Evolutionary conservation across 106 monocot genomes (phyloP).

Genomic region (Dioscorea zingiberensis): DNA sequence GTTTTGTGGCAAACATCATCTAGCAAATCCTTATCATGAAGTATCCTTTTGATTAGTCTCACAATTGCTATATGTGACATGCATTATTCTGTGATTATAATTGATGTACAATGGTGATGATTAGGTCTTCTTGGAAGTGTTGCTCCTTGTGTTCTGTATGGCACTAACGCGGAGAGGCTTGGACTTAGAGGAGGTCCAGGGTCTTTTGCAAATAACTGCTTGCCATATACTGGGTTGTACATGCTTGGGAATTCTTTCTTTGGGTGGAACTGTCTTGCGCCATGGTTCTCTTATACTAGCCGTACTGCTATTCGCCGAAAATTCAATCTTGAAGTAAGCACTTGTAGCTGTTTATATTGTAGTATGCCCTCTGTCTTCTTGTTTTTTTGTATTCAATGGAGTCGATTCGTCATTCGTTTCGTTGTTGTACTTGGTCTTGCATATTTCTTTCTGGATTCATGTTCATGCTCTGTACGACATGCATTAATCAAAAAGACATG

Average conservation of each 20-base stretch:
- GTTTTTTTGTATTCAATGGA: no score
- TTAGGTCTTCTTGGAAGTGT: constrained; percentile 72
- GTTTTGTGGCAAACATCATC: no score
- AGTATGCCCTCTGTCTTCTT: no score
- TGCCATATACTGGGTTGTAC: constrained; percentile 64
- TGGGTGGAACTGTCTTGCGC: constrained; percentile 77
- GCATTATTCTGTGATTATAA: background rate
- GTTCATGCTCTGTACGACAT: no score
- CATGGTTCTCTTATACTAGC: constrained; percentile 52
- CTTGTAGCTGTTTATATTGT: background rate
- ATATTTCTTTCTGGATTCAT: no score
- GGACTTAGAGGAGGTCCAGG: constrained; percentile 33
- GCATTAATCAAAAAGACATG: no score
- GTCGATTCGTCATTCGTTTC: no score
- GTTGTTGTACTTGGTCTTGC: no score
- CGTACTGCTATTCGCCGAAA: constrained; percentile 63
- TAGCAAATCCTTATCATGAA: no score
- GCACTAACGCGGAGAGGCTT: constrained; percentile 68
- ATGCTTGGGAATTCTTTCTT: constrained; percentile 54
- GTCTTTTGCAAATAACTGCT: constrained; percentile 62
- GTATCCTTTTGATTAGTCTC: background rate
- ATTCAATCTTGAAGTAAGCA: constrained; percentile 73
- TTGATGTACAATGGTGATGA: background rate
- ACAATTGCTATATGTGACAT: background rate
- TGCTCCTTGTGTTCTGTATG: constrained; percentile 74